Conservation (phyloP, 108 stramenopile species). For the Schizochytrium sp. region DNA sequence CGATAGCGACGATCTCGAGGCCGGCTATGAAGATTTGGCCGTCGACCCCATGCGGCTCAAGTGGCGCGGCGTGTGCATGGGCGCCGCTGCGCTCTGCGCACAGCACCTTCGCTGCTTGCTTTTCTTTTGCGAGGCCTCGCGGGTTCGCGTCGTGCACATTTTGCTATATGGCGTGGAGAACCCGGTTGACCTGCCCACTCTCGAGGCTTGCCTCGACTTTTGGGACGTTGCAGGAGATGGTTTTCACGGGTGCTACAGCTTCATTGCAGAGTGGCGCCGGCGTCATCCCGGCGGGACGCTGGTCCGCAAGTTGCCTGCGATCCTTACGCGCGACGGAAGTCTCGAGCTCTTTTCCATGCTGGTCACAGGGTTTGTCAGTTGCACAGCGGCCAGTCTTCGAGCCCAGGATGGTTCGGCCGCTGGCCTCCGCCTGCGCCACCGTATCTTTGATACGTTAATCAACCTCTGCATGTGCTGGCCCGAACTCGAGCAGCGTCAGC, state of each 20-base stretch:
- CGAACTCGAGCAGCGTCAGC: not conserved
- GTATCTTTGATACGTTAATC: not conserved
- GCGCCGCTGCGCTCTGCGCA: not conserved
- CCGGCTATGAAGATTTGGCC: not conserved
- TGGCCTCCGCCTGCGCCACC: not conserved
- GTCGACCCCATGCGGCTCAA: not conserved
- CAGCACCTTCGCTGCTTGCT: not conserved
- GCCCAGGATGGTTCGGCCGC: not conserved
- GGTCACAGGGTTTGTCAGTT: not conserved
- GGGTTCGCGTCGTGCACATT: not conserved
- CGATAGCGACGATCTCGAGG: not conserved
- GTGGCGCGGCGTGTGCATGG: not conserved
- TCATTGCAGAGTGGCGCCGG: not conserved
- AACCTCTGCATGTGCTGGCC: slow-evolving; percentile 2
- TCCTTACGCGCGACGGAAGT: not conserved
- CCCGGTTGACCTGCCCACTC: not conserved
- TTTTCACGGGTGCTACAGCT: not conserved
- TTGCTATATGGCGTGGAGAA: slow-evolving; percentile 9
- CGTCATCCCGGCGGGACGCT: not conserved
- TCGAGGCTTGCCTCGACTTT: not conserved
- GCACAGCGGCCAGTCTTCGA: not conserved
- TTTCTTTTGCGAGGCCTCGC: not conserved
- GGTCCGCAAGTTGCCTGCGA: not conserved
- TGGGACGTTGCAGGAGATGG: not conserved
- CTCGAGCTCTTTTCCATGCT: not conserved